Evolutionary conservation across 176 grass and related monocot genomes (phyloP), one percentile per base, ranked within the genome.

Genomic region (Urochloa ruziziensis): DNA sequence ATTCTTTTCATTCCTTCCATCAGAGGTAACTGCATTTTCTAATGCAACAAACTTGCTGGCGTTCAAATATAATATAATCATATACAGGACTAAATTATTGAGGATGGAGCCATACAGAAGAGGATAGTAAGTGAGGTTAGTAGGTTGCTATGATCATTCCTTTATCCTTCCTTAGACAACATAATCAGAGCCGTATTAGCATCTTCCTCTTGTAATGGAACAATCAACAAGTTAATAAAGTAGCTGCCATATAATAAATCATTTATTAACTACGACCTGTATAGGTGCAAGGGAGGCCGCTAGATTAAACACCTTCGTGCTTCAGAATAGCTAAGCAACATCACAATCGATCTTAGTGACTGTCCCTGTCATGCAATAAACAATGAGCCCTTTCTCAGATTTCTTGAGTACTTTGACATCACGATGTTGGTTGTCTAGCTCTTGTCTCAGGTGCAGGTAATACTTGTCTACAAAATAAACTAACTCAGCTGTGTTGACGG

Each of bases 131-230:
- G 67, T 68, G 60, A 85, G 60, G 49, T 39, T 83, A 82, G 54
- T 86, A 73, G 51, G 25, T 39, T 89, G 69, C 56, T 86, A 73
- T 69, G 63, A 88, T 86, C 78, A 73, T 88, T 82, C 74, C 57
- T 79, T 79, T 79, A 63, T 78, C 73, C 62, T 53, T 90, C n/a
- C 37, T 65, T 78, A 67, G 79, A 87, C 84, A 87, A 86, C 84
- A 87, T 86, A 82, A 83, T 89, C 82, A 83, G 78, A 86, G 71
- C 90, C 74, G 75, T 60, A 23, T 62, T 51, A 60, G 70, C 83
- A 37, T 78, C 86, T 89, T 92, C 86, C 83, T 86, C 49, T 92
- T 92, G 90, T 88, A 82, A 88, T 36, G 74, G 86, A 86, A 88
- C 63, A 88, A 85, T 57, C 64, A 85, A 77, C 43, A 65, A 67